Evolutionary conservation across 23 red algal genomes (phyloP).

Genomic region (Gracilariopsis chorda): DNA sequence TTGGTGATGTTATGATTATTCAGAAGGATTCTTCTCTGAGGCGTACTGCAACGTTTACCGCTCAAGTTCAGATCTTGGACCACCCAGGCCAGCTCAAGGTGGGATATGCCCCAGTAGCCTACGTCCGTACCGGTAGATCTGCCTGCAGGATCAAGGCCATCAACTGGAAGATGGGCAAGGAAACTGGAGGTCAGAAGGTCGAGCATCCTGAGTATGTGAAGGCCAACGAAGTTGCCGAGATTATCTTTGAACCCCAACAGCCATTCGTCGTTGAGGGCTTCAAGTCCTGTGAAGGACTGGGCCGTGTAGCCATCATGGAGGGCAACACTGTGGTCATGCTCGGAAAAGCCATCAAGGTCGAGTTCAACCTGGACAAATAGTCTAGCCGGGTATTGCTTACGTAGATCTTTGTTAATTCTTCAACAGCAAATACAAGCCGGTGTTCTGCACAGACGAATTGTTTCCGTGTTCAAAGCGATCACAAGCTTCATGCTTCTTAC

Average conservation of each 20-base stretch:
- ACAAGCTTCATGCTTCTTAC: constrained; percentile 30
- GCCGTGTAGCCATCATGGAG: constrained; percentile 94
- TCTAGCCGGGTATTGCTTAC: constrained; percentile 7
- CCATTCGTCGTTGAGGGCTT: constrained; percentile 96
- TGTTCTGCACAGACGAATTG: constrained; percentile 21
- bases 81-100: constrained; percentile 97
- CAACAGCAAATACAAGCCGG: constrained; percentile 35
- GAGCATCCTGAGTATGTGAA: constrained; percentile 94
- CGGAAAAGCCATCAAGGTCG: constrained; percentile 69
- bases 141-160: constrained; percentile 94
- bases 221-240: constrained; percentile 94
- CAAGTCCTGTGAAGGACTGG: constrained; percentile 90
- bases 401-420: constrained; percentile 7
- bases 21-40: constrained; percentile 83
- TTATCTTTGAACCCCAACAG: constrained; percentile 84
- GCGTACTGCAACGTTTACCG: constrained; percentile 70
- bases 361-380: constrained; percentile 44
- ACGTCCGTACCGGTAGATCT: constrained; percentile 87
- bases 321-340: constrained; percentile 80
- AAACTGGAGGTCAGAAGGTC: constrained; percentile 90
- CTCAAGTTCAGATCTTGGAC: constrained; percentile 96
- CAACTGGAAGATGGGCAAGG: constrained; percentile 94
- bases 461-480: constrained; percentile 40
- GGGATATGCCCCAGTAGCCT: constrained; percentile 93
- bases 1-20: constrained; percentile 87